Evolutionary conservation across 2,329 filamentous ascomycete species (phyloP).

Genomic region (Colletotrichum sp.): DNA sequence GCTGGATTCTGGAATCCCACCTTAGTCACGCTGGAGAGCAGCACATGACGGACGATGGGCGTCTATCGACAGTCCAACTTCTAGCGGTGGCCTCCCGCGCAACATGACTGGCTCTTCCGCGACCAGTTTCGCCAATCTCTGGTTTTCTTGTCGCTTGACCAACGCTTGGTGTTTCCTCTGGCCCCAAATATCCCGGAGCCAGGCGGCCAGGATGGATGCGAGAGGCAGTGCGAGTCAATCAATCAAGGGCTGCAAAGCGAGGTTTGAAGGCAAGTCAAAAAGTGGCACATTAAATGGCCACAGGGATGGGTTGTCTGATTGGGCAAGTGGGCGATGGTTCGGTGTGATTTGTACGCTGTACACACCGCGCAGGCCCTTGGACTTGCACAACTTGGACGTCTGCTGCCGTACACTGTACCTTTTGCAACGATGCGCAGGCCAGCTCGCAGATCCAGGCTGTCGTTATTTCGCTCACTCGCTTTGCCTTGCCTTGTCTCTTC

Average conservation of each 20-base stretch:
- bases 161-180: not conserved
- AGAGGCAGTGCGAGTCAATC: slow-evolving; percentile 11
- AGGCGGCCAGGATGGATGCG: not conserved
- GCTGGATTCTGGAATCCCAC: not conserved
- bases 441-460: slow-evolving; percentile 11
- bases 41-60: not conserved
- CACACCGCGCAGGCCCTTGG: not conserved
- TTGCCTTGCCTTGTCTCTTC: not conserved
- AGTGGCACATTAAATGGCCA: slow-evolving; percentile 7
- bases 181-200: not conserved
- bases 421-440: not conserved
- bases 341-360: slow-evolving; percentile 12
- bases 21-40: not conserved
- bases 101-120: not conserved
- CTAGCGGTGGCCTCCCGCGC: not conserved
- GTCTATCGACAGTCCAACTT: not conserved
- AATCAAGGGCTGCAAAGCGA: slow-evolving; percentile 2
- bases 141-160: not conserved
- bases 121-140: slow-evolving; percentile 4
- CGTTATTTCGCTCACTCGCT: slow-evolving; percentile 18
- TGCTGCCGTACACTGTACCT: slow-evolving; percentile 1
- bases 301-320: slow-evolving; percentile 13
- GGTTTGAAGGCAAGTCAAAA: slow-evolving; percentile 4
- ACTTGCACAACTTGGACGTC: not conserved
- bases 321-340: not conserved